phyloP scores from a whole-genome alignment of 495 filamentous ascomycete species.

The Neurospora sp. region DNA sequence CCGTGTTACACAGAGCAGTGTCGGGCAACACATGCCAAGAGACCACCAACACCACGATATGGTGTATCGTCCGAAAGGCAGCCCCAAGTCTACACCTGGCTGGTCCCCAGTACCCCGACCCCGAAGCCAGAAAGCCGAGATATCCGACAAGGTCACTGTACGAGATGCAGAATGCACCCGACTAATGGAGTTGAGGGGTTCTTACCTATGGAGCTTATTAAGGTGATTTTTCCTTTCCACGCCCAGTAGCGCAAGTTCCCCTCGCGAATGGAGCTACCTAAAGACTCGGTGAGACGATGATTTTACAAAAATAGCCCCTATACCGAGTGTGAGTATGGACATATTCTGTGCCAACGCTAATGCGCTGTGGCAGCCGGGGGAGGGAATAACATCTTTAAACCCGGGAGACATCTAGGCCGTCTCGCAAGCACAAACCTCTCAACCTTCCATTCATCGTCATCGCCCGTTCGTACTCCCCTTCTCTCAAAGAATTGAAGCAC shows the following conservation, averaged over 20 bases:
- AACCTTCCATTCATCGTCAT: background rate
- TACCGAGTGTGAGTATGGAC: background rate
- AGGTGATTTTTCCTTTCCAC: background rate
- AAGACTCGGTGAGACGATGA: background rate
- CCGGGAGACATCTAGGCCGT: background rate
- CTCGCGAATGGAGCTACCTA: background rate
- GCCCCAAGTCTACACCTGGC: background rate
- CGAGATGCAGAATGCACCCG: background rate
- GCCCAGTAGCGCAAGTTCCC: background rate
- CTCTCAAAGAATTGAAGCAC: background rate
- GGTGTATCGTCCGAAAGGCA: background rate
- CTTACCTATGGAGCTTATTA: background rate
- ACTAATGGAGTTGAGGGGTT: background rate
- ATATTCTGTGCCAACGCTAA: background rate
- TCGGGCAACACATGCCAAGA: background rate
- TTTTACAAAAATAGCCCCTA: background rate
- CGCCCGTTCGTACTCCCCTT: background rate
- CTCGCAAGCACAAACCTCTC: background rate
- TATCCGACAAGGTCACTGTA: background rate
- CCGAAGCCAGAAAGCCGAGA: background rate
- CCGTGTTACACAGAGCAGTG: background rate
- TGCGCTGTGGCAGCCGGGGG: background rate
- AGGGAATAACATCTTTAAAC: background rate
- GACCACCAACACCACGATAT: background rate
- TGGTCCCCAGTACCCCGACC: background rate